phyloP scores from a whole-genome alignment of 2,329 filamentous ascomycete species.

The Diaporthe longicolla region DNA sequence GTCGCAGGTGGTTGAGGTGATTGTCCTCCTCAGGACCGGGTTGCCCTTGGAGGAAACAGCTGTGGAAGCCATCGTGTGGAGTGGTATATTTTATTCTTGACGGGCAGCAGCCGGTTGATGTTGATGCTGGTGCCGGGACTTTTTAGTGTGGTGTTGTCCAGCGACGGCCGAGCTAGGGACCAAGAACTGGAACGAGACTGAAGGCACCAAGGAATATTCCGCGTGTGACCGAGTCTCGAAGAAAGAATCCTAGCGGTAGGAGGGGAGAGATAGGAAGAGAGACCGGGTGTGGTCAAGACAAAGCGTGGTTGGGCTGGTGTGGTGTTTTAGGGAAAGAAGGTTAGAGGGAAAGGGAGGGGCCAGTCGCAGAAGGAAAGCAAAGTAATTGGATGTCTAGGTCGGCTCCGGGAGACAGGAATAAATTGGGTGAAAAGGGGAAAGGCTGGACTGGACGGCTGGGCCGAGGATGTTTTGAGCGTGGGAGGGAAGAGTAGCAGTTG shows the following conservation, averaged over 20 bases:
- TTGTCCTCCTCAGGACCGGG: constrained; percentile 63
- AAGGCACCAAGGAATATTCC: constrained; percentile 23
- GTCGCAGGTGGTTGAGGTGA: constrained; percentile 58
- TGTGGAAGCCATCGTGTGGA: constrained; percentile 60
- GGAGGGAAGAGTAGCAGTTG: background rate
- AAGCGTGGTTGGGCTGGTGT: constrained; percentile 9
- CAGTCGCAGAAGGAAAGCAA: constrained; percentile 16
- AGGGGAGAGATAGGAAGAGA: no score
- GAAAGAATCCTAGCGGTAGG: background rate
- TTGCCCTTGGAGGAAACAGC: constrained; percentile 56
- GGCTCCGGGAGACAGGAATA: constrained; percentile 23
- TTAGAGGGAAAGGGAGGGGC: constrained; percentile 10
- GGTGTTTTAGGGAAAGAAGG: constrained; percentile 12
- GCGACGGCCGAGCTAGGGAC: background rate
- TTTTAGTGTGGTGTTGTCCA: background rate
- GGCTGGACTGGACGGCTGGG: constrained; percentile 7
- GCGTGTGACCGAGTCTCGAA: background rate
- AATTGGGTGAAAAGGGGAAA: constrained; percentile 8
- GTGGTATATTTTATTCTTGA: background rate
- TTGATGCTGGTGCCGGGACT: background rate
- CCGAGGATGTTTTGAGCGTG: constrained; percentile 18
- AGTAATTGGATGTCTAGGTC: background rate
- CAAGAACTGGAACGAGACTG: background rate
- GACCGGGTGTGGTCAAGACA: background rate
- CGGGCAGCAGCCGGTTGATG: background rate